Evolutionary conservation across 495 filamentous ascomycete genomes (phyloP), one percentile per base, ranked within the genome.

Genomic region (Hypoxylon intermedium): DNA sequence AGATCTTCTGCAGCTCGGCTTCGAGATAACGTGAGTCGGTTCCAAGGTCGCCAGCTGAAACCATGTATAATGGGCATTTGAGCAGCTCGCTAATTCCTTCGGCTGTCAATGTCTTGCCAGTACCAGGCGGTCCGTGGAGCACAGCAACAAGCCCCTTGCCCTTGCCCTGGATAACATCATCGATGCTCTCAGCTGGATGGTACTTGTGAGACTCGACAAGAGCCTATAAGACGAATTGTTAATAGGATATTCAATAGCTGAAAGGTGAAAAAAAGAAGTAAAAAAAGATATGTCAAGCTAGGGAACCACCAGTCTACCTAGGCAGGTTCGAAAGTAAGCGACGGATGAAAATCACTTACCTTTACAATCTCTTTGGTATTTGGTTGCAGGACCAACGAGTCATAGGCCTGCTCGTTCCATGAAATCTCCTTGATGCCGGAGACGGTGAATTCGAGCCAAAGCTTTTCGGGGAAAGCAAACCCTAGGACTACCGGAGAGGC

Each of bases 401-500:
- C 83, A 66, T 92, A 94, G 3, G 91, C 91, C n/a, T 83, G 80
- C 37, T 87, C 85, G 67, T 94, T 90, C 89, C 89, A 95, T 28
- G 84, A 77, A 61, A 92, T 93, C 18, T 93, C 89, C 54, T 85
- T 86, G 67, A 97, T 83, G 9, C 89, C 87, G 0, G 88, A 91
- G 41, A 97, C 86, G 16, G 86, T 87, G 65, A 96, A 95, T 73
- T 96, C 91, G 0, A 96, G 83, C 93, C 92, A 97, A 1, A 91
- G 76, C 77, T 96, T 96, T 72, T 96, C 91, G 18, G 81, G 84
- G 70, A 97, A 96, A 7, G 90, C 85, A 65, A 95, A 97, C n/a
- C 93, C 93, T n/a, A 94, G 81, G 0, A 94, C 89, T 3, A 96
- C 89, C 0, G 92, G 91, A n/a, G 87, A 91, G n/a, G 91, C 86